These are phyloP conservation scores for Gentiana dahurica DNA, from an alignment of 257 asterid species.

Conservation along the genomic window DNA sequence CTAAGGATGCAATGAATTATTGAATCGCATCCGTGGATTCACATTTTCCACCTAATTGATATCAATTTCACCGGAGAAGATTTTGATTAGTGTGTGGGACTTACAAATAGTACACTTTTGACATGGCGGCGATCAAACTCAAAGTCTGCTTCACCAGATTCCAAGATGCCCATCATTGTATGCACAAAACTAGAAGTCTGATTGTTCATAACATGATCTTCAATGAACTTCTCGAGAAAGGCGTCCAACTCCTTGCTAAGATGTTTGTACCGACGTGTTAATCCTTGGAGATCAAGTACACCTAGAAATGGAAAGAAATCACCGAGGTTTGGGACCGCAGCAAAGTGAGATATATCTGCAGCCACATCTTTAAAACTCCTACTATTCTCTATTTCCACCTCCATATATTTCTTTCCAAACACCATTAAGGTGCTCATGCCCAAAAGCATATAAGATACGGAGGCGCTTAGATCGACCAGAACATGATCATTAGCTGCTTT, in stretches of 20 bases:
- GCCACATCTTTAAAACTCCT: constrained; percentile 6
- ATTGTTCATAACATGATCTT: background rate
- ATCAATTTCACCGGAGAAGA: no score
- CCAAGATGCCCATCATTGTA: constrained; percentile 9
- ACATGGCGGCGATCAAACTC: constrained; percentile 4
- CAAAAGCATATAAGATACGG: constrained; percentile 1
- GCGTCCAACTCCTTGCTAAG: constrained; percentile 13
- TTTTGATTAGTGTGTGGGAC: no score
- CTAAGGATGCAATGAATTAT: no score
- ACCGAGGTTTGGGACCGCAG: constrained; percentile 3
- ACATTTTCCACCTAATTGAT: no score
- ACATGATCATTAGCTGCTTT: background rate
- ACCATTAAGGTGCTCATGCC: constrained; percentile 17
- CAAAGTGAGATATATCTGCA: constrained; percentile 4
- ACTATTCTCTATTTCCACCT: constrained; percentile 3
- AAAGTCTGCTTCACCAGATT: constrained; percentile 8
- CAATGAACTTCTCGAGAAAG: constrained; percentile 7
- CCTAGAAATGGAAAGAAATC: constrained; percentile 4
- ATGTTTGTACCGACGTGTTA: background rate
- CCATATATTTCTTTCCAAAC: constrained; percentile 16
- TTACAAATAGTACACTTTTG: background rate
- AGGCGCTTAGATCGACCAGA: constrained; percentile 8
- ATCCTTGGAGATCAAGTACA: constrained; percentile 14
- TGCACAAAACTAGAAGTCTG: constrained; percentile 6
- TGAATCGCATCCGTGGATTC: no score